Evolutionary conservation across 2,329 filamentous ascomycete genomes (phyloP).

Genomic region (Aspergillus aculeatus): DNA sequence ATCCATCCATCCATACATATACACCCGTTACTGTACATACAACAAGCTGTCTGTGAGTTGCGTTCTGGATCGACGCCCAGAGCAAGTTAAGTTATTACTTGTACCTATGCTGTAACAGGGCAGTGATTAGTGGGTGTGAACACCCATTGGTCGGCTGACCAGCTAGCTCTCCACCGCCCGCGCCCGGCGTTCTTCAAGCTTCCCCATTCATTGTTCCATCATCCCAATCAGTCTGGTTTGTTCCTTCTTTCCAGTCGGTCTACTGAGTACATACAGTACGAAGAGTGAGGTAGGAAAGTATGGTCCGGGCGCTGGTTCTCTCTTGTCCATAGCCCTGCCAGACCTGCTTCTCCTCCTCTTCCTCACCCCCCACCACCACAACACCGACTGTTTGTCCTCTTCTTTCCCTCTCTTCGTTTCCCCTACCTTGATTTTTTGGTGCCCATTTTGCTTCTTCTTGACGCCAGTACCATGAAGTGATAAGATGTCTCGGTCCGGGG

Average conservation of each 20-base stretch:
- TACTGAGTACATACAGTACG: too few species aligned
- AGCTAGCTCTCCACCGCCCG: neutral
- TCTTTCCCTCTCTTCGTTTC: neutral
- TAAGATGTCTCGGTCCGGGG: conserved; percentile 30
- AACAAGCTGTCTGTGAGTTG: too few species aligned
- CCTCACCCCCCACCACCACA: too few species aligned
- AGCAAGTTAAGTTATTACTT: too few species aligned
- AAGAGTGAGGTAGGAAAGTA: neutral
- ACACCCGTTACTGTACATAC: too few species aligned
- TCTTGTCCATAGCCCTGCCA: neutral
- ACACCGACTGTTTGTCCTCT: neutral
- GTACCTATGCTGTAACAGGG: too few species aligned
- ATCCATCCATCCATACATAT: too few species aligned
- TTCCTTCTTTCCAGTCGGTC: too few species aligned
- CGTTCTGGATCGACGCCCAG: neutral
- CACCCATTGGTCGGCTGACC: neutral
- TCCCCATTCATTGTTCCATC: neutral
- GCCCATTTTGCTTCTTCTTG: too few species aligned
- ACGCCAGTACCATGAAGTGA: conserved; percentile 21
- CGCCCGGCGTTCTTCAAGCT: neutral
- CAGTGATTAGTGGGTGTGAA: too few species aligned
- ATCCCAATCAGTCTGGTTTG: too few species aligned
- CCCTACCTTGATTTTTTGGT: neutral
- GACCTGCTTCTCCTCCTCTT: neutral
- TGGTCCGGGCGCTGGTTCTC: neutral